Base-by-base conservation (phyloP, 2,329 filamentous ascomycete species). In the Cladophialophora exuberans region DNA sequence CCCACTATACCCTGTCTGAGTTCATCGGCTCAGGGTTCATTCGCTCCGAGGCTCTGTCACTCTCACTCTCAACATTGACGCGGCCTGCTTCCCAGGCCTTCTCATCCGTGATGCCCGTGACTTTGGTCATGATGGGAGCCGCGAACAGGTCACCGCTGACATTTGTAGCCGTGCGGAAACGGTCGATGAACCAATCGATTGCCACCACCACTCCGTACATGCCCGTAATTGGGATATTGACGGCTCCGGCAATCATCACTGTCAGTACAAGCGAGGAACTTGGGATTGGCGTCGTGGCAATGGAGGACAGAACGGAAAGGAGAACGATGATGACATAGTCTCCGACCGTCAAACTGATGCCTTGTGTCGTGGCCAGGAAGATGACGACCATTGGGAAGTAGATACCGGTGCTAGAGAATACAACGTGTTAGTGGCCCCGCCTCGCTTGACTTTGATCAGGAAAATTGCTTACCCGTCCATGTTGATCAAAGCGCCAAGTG, bases 171-270 rank as follows among this genome's bases (percentile, higher is more conserved):
- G 79, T 82, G 11, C 79, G 71, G 72, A 82, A 82, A 23, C 79
- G 76, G 66, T 82, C 79, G n/a, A 81, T 69, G 65, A 82, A 76
- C 79, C 78, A 82, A 59, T 81, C 79, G 39, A 81, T 80, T 20
- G 78, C 78, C 2, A 80, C 73, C 11, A 81, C 76, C 35, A 81
- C 77, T 18, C 74, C 78, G 59, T 77, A 80, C 77, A 80, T 15
- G 5, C 70, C 73, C 0, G 75, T 79, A 28, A 79, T 65, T 1
- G 72, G 70, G 1, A 81, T 71, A 11, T 73, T 70, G 48, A 80
- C 70, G 6, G 70, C 70, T 18, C 70, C 67, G 7, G 77, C 73
- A 59, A 81, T 81, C 77, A 82, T 80, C 60, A 80, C 69, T 2
- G 75, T 75, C 11, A 81, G 69, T 3, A 81, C 79, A 1, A 81